Base-by-base conservation (phyloP, 441 rosid genomes). In the Populus hybrid region DNA sequence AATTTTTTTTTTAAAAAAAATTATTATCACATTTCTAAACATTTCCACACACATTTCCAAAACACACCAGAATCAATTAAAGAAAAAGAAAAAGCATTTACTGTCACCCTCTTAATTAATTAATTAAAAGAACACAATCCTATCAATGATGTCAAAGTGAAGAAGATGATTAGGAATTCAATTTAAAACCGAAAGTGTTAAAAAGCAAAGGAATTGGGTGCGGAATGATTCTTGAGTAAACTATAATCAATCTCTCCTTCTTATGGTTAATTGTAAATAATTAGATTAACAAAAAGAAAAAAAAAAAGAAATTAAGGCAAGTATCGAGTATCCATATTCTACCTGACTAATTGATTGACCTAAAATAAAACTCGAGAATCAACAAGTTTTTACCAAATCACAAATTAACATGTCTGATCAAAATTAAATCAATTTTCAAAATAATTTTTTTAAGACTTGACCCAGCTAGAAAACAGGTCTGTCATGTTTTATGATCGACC, bases 311-410 rank as follows among this genome's bases (percentile, higher is more conserved):
- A 26, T 1, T 21, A 67, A 38, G 26, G 34, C 35, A 61, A 36
- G 34, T 74, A 70, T 23, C 14, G 8, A 7, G 40, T 7, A 34
- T 34, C 1, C 0, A 7, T 36, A 8, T 8, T 36, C 1, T 6
- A 35, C 36, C 6, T 5, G 34, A 28, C 30, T 2, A 28, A 28
- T 26, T 26, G 1, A 26, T 26, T 26, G 2, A 26, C 24, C 24
- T 23, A 23, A 23, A 23, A 23, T 23, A 23, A 23, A 23, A 23
- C 23, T 23, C 23, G 23, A 23, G 23, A 23, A 1, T 34, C 1
- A 34, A 6, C 0, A 1, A 34, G 0, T 34, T 6, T 34, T 34
- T 0, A 34, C 2, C 2, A 0, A 0, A 0, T 36, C 0, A 36
- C 0, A 36, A 0, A 1, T 36, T 8, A 36, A 7, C 10, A 8